Conservation (phyloP, 768 basidiomycete species). For the Calocybe gangraenosa region DNA sequence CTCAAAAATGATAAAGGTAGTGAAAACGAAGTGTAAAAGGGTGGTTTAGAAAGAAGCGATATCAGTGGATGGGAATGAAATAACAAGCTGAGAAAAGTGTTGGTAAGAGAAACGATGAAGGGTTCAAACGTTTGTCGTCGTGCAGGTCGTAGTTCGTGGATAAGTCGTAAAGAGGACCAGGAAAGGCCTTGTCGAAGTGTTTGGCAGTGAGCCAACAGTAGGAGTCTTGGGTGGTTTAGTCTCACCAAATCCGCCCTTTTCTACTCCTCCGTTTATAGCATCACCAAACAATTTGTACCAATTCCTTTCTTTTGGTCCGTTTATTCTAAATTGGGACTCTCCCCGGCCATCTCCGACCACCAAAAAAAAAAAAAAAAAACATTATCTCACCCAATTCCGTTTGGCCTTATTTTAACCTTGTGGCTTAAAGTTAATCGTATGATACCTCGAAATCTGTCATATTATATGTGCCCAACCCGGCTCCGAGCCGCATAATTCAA, state of each 20-base stretch:
- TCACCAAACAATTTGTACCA: slow-evolving; percentile 14
- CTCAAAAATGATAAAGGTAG: slow-evolving; percentile 30
- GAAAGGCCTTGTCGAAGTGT: slow-evolving; percentile 26
- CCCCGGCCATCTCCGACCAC: slow-evolving; percentile 10
- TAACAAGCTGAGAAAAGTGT: slow-evolving; percentile 18
- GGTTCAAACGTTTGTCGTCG: slow-evolving; percentile 43
- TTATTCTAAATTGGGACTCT: too few species aligned
- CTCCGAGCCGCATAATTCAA: slow-evolving; percentile 1
- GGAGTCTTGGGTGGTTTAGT: slow-evolving; percentile 27
- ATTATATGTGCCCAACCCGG: not conserved
- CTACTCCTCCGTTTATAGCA: slow-evolving; percentile 21
- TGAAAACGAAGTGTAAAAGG: slow-evolving; percentile 23
- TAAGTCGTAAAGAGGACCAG: slow-evolving; percentile 52
- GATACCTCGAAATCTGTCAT: too few species aligned
- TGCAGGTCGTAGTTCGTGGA: slow-evolving; percentile 42
- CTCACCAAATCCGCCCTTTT: slow-evolving; percentile 31
- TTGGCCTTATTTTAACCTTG: too few species aligned
- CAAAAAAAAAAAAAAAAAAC: too few species aligned
- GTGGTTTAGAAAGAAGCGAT: slow-evolving; percentile 17
- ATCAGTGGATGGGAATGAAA: slow-evolving; percentile 27
- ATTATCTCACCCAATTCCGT: too few species aligned
- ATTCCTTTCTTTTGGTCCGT: slow-evolving; percentile 11
- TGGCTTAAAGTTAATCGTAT: too few species aligned
- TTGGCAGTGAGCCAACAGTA: slow-evolving; percentile 29
- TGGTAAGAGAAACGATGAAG: slow-evolving; percentile 41